A percentile compares a stretch with the other conserved stretches of the same genome.
Conservation (phyloP, 495 filamentous ascomycete genomes). For the Geoglossum glabrum region DNA sequence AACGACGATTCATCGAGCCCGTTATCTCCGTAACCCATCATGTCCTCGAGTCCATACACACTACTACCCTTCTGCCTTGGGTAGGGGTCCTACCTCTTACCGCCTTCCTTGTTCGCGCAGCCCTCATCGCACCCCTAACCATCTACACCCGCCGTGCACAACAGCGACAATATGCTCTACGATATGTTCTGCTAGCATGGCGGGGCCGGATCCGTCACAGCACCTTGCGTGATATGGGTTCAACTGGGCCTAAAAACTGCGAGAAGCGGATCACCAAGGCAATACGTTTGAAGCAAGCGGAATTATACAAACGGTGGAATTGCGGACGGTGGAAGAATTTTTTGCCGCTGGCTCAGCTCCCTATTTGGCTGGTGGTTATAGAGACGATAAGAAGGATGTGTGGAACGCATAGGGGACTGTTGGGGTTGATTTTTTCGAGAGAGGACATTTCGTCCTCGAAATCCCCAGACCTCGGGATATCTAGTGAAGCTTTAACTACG, state of each 20-base stretch:
- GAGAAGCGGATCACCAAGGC: background rate
- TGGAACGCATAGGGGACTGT: constrained; percentile 31
- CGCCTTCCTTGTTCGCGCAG: constrained; percentile 38
- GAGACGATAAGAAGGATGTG: constrained; percentile 47
- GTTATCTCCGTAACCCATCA: constrained; percentile 29
- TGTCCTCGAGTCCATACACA: constrained; percentile 41
- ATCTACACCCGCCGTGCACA: constrained; percentile 27
- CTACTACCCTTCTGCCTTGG: constrained; percentile 43
- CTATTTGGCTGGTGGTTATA: constrained; percentile 47
- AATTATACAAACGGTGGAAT: constrained; percentile 16
- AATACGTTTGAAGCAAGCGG: background rate
- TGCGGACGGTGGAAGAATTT: constrained; percentile 32
- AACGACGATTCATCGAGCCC: constrained; percentile 23
- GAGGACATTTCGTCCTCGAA: background rate
- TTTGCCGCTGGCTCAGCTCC: constrained; percentile 29
- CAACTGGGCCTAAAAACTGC: background rate
- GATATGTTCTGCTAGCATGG: constrained; percentile 33
- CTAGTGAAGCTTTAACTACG: background rate
- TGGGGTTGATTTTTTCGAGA: constrained; percentile 19
- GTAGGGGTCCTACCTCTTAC: constrained; percentile 46
- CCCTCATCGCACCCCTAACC: constrained; percentile 36
- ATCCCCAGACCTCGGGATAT: background rate
- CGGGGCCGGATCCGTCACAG: constrained; percentile 11
- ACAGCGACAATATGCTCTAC: constrained; percentile 24
- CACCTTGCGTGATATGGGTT: constrained; percentile 8